Evolutionary conservation across 192 early-diverging fungal species (phyloP), one percentile per base, ranked within the genome.

Genomic region (Backusella luteola): DNA sequence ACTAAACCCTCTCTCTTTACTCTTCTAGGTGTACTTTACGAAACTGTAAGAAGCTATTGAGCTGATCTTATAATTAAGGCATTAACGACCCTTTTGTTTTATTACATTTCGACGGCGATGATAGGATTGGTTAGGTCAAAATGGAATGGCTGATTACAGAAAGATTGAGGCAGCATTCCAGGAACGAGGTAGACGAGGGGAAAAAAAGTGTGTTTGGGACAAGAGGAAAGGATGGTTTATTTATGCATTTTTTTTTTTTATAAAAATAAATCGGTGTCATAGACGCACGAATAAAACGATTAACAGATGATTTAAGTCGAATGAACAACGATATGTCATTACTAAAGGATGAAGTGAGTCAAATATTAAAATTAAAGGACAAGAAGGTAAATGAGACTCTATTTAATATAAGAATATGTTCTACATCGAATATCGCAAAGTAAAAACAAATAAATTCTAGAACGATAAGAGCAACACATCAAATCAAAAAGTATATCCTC

Each of bases 161-260:
- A 86, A 86, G 63, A 84, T 86, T 34, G 85, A 86, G 66, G 73
- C 73, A 5, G 82, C 84, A 63, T 82, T 86, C 56, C 83, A 84
- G 63, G 85, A 86, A 69, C 76, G 81, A 80, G 85, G 85, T 86
- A 80, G 49, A 46, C 6, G 17, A 1, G 19, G 2, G 32, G 0
- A 32, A 32, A 32, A 32, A 8, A 46, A 67, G 42, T 7, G 15
- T n/a, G 36, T 14, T 59, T 38, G 14, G 72, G 49, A 59, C 4
- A n/a, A 53, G 49, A 21, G 11, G 39, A 21, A n/a, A 15, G 41
- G 23, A 8, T 32, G 1, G 3, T 59, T 12, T 59, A 59, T 63
- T 63, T 63, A 63, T 63, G 56, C 23, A 11, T 63, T 63, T 63
- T 12, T 26, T 59, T n/a, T 79, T 12, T 29, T 63, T 79, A 7